These are phyloP conservation scores for Eucalyptus marginata DNA, from an alignment of 345 rosid genomes.

Conservation along the genomic window DNA sequence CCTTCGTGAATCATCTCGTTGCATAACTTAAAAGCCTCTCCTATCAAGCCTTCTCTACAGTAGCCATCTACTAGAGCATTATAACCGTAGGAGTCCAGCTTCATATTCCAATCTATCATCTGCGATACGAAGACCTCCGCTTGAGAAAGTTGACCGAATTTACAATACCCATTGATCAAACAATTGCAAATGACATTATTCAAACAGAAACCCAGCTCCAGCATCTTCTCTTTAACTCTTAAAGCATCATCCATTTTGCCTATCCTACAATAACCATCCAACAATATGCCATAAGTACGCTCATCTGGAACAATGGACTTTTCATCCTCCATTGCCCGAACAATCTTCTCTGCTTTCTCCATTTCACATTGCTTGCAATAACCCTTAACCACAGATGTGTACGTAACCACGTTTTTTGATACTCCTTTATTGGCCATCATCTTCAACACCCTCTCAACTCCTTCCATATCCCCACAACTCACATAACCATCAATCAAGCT, in stretches of 20 bases:
- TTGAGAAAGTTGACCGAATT: conserved; percentile 33
- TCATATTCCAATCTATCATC: conserved; percentile 49
- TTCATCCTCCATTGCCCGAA: neutral
- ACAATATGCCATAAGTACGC: conserved; percentile 54
- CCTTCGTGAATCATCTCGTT: conserved; percentile 37
- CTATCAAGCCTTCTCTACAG: conserved; percentile 36
- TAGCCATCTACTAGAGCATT: conserved; percentile 73
- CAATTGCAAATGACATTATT: conserved; percentile 62
- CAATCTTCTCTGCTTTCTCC: conserved; percentile 51
- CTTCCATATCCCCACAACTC: conserved; percentile 41
- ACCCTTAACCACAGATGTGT: conserved; percentile 51
- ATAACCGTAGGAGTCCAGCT: conserved; percentile 62
- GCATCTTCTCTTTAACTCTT: conserved; percentile 50
- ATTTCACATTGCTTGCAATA: conserved; percentile 35
- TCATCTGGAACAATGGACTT: conserved; percentile 39
- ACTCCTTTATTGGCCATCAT: conserved; percentile 44
- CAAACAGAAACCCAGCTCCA: conserved; percentile 44
- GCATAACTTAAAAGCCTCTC: conserved; percentile 54
- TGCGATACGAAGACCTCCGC: conserved; percentile 26
- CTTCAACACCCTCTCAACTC: conserved; percentile 22
- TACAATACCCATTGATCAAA: conserved; percentile 73
- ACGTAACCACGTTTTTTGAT: conserved; percentile 34
- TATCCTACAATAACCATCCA: conserved; percentile 65
- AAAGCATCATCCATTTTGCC: conserved; percentile 51
- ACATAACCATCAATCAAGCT: conserved; percentile 72